Conservation (phyloP, 2,329 filamentous ascomycete genomes). For the Huntiella abstrusa region DNA sequence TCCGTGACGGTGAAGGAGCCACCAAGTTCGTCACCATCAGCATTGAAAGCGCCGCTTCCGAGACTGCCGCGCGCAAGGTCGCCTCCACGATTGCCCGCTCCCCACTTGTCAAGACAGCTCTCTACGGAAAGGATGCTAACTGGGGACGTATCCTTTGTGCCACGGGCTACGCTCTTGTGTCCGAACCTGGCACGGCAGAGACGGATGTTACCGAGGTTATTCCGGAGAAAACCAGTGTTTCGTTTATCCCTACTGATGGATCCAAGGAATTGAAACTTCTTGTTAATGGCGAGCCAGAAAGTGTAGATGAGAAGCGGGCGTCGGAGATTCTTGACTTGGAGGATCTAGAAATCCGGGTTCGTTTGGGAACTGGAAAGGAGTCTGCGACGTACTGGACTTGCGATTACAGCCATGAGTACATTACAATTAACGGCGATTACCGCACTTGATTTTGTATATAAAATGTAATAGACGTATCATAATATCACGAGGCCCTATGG, state of each 20-base stretch:
- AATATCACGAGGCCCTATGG: slow-evolving; percentile 6
- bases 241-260: slow-evolving; percentile 62
- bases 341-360: slow-evolving; percentile 61
- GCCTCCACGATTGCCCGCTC: slow-evolving; percentile 79
- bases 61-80: slow-evolving; percentile 55
- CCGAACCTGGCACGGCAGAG: slow-evolving; percentile 34
- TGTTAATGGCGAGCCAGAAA: slow-evolving; percentile 62
- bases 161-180: slow-evolving; percentile 59
- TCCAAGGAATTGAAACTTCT: slow-evolving; percentile 57
- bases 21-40: slow-evolving; percentile 95
- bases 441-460: slow-evolving; percentile 27
- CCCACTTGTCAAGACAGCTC: slow-evolving; percentile 86
- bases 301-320: slow-evolving; percentile 57
- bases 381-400: slow-evolving; percentile 68
- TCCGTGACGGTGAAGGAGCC: slow-evolving; percentile 89
- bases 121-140: slow-evolving; percentile 95
- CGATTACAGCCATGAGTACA: slow-evolving; percentile 70
- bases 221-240: slow-evolving; percentile 55
- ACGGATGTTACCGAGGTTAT: slow-evolving; percentile 45
- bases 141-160: slow-evolving; percentile 96
- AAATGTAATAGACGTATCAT: not conserved
- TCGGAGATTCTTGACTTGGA: slow-evolving; percentile 61
- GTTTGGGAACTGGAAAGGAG: slow-evolving; percentile 47
- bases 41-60: slow-evolving; percentile 52
- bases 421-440: slow-evolving; percentile 51